Conservation (phyloP, 805 yeast species). For the Myxozyma geophila region DNA sequence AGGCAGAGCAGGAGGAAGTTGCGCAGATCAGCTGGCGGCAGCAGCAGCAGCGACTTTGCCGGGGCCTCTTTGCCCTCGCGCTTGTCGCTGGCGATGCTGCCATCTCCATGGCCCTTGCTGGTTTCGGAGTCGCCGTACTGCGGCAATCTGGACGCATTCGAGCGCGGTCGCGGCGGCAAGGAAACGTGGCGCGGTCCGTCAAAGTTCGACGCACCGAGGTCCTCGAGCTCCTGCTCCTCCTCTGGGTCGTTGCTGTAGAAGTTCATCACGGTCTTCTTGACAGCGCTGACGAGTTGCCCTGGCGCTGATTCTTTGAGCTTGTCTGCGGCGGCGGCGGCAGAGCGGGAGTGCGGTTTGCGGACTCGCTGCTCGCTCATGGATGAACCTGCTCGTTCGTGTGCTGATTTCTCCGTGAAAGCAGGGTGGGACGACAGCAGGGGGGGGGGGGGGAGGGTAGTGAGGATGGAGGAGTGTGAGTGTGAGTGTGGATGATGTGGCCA, state of each 20-base stretch:
- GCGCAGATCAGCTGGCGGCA: conserved; percentile 60
- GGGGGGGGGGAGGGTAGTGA: not conserved
- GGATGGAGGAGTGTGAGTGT: not conserved
- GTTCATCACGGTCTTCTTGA: not conserved
- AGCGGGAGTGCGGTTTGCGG: conserved; percentile 5
- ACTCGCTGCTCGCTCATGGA: conserved; percentile 10
- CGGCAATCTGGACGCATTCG: conserved; percentile 19
- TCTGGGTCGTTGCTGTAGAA: conserved; percentile 11
- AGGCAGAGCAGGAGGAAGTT: conserved; percentile 75
- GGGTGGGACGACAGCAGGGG: not conserved
- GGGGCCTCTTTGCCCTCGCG: not conserved
- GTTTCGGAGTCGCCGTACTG: conserved; percentile 14
- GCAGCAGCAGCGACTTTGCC: conserved; percentile 33
- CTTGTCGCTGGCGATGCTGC: conserved; percentile 1
- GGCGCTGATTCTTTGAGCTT: not conserved
- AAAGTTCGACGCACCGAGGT: conserved; percentile 34
- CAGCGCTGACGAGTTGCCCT: not conserved
- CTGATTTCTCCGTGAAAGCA: not conserved
- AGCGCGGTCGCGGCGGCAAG: conserved; percentile 27
- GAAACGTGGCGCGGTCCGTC: conserved; percentile 33
- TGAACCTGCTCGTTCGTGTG: not conserved
- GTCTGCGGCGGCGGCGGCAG: not conserved
- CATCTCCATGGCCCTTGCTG: not conserved
- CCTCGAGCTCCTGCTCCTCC: conserved; percentile 29
- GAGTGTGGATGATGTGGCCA: conserved; percentile 14